A percentile compares a stretch with the other conserved stretches of the same genome.
Conservation (phyloP, 306 rosid genomes). For the Vigna radiata region DNA sequence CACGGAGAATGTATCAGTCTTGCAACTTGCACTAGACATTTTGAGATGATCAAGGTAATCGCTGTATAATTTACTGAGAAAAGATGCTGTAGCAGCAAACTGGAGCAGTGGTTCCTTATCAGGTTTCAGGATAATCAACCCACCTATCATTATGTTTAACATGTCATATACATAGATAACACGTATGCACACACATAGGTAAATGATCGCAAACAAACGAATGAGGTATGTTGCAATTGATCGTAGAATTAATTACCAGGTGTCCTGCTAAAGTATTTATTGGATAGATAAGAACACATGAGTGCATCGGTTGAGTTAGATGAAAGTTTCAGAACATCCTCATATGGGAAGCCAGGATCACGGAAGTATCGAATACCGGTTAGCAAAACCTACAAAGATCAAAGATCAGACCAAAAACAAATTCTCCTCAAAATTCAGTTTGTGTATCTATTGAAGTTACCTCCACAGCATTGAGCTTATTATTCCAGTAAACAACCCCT, state of each 20-base stretch:
- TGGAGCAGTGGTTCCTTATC: conserved; percentile 59
- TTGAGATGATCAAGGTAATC: conserved; percentile 74
- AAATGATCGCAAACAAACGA: conserved; percentile 5
- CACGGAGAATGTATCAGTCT: conserved; percentile 52
- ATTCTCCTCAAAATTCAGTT: conserved; percentile 14
- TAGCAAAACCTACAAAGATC: conserved; percentile 65
- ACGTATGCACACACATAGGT: not conserved
- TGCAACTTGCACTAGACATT: conserved; percentile 53
- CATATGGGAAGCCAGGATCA: conserved; percentile 70
- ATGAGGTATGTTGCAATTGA: not conserved
- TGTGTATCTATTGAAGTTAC: conserved; percentile 51
- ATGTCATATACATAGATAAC: conserved; percentile 34
- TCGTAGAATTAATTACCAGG: conserved; percentile 56
- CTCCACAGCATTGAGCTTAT: conserved; percentile 67
- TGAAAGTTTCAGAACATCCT: conserved; percentile 54
- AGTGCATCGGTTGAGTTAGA: conserved; percentile 59
- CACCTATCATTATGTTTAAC: conserved; percentile 52
- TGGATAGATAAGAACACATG: conserved; percentile 67
- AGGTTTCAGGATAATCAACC: conserved; percentile 66
- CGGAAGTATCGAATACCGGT: conserved; percentile 68
- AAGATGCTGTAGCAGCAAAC: conserved; percentile 82
- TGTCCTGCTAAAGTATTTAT: conserved; percentile 55
- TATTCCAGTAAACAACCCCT: conserved; percentile 74
- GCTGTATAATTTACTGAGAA: conserved; percentile 73
- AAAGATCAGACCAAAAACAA: conserved; percentile 13